A percentile compares a stretch with the other conserved stretches of the same genome.
Conservation (phyloP, 441 rosid genomes). For the Populus hybrid region DNA sequence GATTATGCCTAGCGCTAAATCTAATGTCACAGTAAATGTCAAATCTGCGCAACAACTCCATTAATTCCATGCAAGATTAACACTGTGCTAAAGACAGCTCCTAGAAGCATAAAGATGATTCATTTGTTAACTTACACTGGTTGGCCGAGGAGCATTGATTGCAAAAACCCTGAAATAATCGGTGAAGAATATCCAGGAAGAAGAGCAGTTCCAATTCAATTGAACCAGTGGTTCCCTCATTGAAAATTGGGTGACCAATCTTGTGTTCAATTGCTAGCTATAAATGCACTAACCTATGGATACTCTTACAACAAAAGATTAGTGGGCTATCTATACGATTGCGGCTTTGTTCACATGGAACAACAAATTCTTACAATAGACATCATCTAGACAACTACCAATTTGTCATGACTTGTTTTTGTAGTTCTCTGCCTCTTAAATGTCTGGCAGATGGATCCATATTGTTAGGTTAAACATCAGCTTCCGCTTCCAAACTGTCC, state of each 20-base stretch:
- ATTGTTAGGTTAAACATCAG: constrained; percentile 15
- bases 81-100: neutral
- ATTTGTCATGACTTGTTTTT: constrained; percentile 10
- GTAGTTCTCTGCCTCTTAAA: constrained; percentile 14
- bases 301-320: neutral
- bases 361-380: constrained; percentile 2
- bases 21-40: neutral
- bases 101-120: neutral
- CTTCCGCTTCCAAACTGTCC: constrained; percentile 8
- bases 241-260: neutral
- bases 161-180: neutral
- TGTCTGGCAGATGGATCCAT: neutral
- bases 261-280: constrained; percentile 4
- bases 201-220: neutral
- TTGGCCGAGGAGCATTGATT: neutral
- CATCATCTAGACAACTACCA: constrained; percentile 17
- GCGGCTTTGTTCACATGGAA: constrained; percentile 13
- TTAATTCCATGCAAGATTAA: neutral
- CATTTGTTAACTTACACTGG: neutral
- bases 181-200: neutral
- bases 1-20: neutral
- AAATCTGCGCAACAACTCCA: neutral
- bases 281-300: constrained; percentile 2
- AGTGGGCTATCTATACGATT: neutral
- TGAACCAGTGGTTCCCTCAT: neutral